Evolutionary conservation across 371 early-diverging fungal genomes (phyloP), one percentile per base, ranked within the genome.

Genomic region (Syncephalastrum monosporum): DNA sequence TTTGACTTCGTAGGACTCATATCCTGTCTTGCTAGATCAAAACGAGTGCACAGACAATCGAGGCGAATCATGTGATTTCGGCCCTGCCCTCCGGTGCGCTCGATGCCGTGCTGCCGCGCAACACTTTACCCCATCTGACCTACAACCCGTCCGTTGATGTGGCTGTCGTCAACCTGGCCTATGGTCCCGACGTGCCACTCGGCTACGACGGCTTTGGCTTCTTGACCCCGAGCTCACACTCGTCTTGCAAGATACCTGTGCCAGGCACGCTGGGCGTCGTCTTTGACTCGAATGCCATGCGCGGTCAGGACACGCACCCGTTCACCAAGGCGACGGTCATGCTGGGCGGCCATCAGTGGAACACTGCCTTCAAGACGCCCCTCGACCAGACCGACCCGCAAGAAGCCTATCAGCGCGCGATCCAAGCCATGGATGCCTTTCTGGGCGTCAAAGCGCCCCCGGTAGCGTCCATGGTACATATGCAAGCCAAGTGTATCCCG

Each of bases 311-410:
- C 33, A 62, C 64, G 27, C 59, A 61, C 12, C 66, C 58, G 47
- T 65, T 72, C 1, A 72, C 86, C 17, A 85, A 91, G 29, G 54
- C 94, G 12, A 96, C 96, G 0, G 93, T 87, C 25, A 96, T 97
- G 97, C 79, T 96, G 47, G 97, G 97, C 53, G 97, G 96, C 1
- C 82, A 89, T 52, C 74, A 78, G 53, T 95, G 92, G 78, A 52
- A 73, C 4, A 69, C 81, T 24, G 66, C 73, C 4, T 80, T 80
- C 55, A 47, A 59, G 1, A 51, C 51, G 3, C 56, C 74, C 2
- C 64, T 71, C 5, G 64, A 64, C 3, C 54, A 65, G 41, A 33
- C 69, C 1, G 73, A 74, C 50, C 71, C 72, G 27, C 44, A 66
- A 0, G 59, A 59, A 1, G 77, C 69, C 1, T 57, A 61, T 41